These are phyloP conservation scores for Botrytis fabae DNA, from an alignment of 2,329 filamentous ascomycete species.

Conservation along the genomic window DNA sequence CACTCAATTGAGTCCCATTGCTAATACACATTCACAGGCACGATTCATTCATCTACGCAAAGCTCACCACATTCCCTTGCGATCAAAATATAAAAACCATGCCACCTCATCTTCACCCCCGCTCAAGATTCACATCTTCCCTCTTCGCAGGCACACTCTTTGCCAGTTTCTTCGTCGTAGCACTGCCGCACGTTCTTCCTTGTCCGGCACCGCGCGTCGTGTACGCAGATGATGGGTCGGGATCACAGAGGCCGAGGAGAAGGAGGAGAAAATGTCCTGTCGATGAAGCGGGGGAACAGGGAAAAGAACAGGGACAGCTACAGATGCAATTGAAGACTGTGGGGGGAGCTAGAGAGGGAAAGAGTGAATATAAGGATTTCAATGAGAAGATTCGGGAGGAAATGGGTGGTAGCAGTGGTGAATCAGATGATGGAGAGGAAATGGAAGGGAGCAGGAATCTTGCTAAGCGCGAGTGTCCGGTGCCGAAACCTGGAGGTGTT, in stretches of 20 bases:
- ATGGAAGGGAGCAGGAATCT: neutral
- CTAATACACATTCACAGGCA: neutral
- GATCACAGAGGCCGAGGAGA: conserved; percentile 43
- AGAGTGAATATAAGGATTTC: conserved; percentile 8
- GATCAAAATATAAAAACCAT: conserved; percentile 48
- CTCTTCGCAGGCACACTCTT: conserved; percentile 92
- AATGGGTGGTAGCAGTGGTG: conserved; percentile 38
- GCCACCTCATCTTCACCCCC: conserved; percentile 85
- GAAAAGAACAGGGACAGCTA: conserved; percentile 32
- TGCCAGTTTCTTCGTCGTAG: conserved; percentile 89
- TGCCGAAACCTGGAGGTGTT: conserved; percentile 84
- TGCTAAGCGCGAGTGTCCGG: conserved; percentile 74
- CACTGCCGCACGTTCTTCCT: conserved; percentile 83
- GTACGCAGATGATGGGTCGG: conserved; percentile 61
- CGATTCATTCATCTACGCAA: conserved; percentile 6
- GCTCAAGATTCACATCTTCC: conserved; percentile 88
- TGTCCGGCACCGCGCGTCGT: conserved; percentile 80
- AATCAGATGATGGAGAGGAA: conserved; percentile 8
- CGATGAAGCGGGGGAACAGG: conserved; percentile 21
- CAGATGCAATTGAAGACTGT: conserved; percentile 28
- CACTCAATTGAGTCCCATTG: neutral
- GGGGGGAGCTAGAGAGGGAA: conserved; percentile 1
- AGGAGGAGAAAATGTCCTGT: conserved; percentile 46
- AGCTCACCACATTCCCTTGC: conserved; percentile 30
- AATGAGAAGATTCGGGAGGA: conserved; percentile 37